These are phyloP conservation scores for Diaporthe vexans DNA, from an alignment of 2,329 filamentous ascomycete species.

Conservation along the genomic window DNA sequence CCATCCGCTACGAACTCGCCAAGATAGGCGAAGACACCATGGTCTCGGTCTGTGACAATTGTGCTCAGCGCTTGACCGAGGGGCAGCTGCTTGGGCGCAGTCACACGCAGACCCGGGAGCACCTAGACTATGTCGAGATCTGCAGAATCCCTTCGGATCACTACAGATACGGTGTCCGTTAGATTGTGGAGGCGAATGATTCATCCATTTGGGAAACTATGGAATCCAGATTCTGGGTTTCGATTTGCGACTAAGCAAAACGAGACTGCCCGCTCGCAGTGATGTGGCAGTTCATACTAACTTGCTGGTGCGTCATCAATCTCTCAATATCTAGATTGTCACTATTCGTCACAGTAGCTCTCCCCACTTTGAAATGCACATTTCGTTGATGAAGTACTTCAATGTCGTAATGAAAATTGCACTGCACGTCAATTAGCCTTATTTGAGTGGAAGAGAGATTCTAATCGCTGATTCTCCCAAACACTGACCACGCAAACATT, in stretches of 20 bases:
- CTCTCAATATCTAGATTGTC: background rate
- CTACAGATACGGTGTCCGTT: background rate
- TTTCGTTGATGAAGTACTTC: background rate
- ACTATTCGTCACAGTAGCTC: background rate
- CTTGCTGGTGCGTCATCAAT: background rate
- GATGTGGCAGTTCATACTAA: background rate
- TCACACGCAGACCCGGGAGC: background rate
- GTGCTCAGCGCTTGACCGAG: background rate
- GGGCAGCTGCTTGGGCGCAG: background rate
- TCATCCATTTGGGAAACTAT: background rate
- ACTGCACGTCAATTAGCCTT: too few species aligned
- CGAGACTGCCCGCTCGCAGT: background rate
- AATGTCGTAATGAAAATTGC: background rate
- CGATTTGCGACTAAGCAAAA: background rate
- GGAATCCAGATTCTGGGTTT: background rate
- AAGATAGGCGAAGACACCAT: background rate
- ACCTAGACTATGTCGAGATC: background rate
- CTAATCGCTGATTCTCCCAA: too few species aligned
- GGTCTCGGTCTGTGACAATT: background rate
- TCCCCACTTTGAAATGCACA: background rate
- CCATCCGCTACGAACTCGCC: background rate
- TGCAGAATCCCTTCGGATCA: background rate
- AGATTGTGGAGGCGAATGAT: background rate
- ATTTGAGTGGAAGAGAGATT: too few species aligned
- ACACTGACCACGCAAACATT: too few species aligned